Percentiles rank a stretch among this genome's conserved stretches.
Evolutionary conservation across 805 yeast genomes (phyloP).

Genomic region (Starmerella bombi): DNA sequence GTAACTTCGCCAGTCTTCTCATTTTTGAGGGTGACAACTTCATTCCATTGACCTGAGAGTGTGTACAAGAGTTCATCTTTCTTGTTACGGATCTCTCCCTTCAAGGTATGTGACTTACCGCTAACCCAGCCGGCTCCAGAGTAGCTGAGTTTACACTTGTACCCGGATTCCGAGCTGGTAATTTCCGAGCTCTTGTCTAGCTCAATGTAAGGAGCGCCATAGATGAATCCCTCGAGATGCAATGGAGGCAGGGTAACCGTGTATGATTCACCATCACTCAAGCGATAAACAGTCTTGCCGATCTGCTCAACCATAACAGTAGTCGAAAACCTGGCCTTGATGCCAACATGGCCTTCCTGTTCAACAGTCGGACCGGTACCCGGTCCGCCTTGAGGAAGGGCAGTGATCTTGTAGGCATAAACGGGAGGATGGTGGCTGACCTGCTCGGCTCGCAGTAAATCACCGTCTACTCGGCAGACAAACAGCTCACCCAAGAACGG

Average conservation of each 20-base stretch:
- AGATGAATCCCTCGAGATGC: constrained; percentile 84
- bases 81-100: constrained; percentile 52
- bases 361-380: constrained; percentile 54
- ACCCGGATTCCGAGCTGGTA: constrained; percentile 62
- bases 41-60: constrained; percentile 85
- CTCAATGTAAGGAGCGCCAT: constrained; percentile 90
- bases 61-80: constrained; percentile 56
- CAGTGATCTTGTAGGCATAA: constrained; percentile 78
- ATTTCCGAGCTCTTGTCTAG: constrained; percentile 79
- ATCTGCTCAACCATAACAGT: constrained; percentile 77
- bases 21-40: constrained; percentile 34
- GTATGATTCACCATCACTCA: constrained; percentile 50
- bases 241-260: constrained; percentile 83
- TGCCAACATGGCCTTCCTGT: constrained; percentile 81
- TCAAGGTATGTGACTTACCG: constrained; percentile 87
- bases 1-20: constrained; percentile 35
- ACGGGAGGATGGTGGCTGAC: constrained; percentile 97
- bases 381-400: constrained; percentile 31
- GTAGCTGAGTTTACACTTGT: constrained; percentile 57
- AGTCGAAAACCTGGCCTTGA: constrained; percentile 70
- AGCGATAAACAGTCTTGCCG: constrained; percentile 67
- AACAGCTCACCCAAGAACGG: constrained; percentile 93
- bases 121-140: constrained; percentile 89
- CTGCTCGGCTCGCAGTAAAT: constrained; percentile 74
- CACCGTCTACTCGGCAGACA: constrained; percentile 85